A percentile compares a stretch with the other conserved stretches of the same genome.
Conservation (phyloP, 1,284 basidiomycete species). For the Ceratobasidium papillatum region DNA sequence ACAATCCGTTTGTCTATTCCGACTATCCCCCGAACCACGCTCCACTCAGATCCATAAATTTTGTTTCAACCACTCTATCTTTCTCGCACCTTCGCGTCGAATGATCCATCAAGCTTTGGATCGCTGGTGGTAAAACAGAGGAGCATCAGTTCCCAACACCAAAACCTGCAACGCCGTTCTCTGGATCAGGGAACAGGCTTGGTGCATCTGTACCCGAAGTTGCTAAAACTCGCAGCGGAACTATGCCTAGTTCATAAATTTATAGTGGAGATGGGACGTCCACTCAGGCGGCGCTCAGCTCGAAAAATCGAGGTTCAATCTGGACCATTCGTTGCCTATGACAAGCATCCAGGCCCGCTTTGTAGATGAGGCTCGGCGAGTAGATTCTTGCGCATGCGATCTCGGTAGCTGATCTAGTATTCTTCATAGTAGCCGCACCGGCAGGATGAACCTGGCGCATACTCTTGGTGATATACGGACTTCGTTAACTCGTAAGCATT, state of each 20-base stretch:
- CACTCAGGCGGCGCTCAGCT: conserved; percentile 51
- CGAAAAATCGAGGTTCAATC: conserved; percentile 71
- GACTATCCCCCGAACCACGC: conserved; percentile 81
- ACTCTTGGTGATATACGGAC: conserved; percentile 86
- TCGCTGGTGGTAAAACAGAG: conserved; percentile 78
- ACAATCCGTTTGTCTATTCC: conserved; percentile 86
- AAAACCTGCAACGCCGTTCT: conserved; percentile 64
- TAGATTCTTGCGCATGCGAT: conserved; percentile 31
- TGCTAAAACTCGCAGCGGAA: conserved; percentile 46
- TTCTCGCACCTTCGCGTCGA: conserved; percentile 80
- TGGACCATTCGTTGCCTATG: conserved; percentile 82
- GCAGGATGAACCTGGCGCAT: conserved; percentile 90
- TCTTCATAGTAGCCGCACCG: conserved; percentile 70
- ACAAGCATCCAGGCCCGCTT: conserved; percentile 93
- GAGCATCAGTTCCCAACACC: conserved; percentile 69
- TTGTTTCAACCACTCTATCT: conserved; percentile 81
- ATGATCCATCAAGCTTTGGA: conserved; percentile 87
- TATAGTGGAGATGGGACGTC: conserved; percentile 48
- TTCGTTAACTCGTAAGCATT: conserved; percentile 92
- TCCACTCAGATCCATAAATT: conserved; percentile 80
- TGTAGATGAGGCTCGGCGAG: conserved; percentile 87
- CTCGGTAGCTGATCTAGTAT: neutral
- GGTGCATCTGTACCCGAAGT: conserved; percentile 68
- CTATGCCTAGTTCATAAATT: conserved; percentile 47
- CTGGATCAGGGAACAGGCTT: conserved; percentile 83